A percentile compares a stretch with the other conserved stretches of the same genome.
Conservation (phyloP, 345 rosid species). For the Eucalyptus cloeziana region DNA sequence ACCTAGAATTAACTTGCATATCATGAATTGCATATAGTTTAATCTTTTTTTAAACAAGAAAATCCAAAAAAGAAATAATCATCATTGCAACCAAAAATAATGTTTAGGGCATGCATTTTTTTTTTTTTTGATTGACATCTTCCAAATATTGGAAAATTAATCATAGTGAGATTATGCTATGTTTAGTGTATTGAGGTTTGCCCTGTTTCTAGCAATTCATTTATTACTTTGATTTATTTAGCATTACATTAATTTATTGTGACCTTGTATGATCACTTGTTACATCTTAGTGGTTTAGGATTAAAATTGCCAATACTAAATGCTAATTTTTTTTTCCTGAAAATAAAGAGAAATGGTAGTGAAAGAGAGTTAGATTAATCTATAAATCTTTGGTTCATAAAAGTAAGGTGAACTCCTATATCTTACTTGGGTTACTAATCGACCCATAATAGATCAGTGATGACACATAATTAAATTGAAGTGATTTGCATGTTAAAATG, state of each 20-base stretch:
- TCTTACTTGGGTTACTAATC: not conserved
- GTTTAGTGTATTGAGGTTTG: not conserved
- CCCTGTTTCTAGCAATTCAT: not conserved
- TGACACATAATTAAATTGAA: not conserved
- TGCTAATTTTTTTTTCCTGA: not conserved
- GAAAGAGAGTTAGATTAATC: not conserved
- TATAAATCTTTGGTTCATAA: not conserved
- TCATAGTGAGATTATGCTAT: not conserved
- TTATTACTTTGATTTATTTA: too few relatives aligned
- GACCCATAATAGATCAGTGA: not conserved
- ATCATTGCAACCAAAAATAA: not conserved
- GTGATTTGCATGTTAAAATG: not conserved
- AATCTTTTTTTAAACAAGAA: not conserved
- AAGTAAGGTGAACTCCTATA: not conserved
- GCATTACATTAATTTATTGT: not conserved
- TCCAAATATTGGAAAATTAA: not conserved
- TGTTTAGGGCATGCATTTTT: not conserved
- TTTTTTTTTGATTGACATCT: too few relatives aligned
- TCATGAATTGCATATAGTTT: not conserved
- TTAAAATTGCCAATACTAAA: not conserved
- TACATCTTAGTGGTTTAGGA: not conserved
- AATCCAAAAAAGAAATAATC: not conserved
- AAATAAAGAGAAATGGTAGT: not conserved
- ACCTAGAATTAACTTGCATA: not conserved
- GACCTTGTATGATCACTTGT: not conserved